Evolutionary conservation across 495 filamentous ascomycete genomes (phyloP), one percentile per base, ranked within the genome.

Genomic region (Penicillium paxilli): DNA sequence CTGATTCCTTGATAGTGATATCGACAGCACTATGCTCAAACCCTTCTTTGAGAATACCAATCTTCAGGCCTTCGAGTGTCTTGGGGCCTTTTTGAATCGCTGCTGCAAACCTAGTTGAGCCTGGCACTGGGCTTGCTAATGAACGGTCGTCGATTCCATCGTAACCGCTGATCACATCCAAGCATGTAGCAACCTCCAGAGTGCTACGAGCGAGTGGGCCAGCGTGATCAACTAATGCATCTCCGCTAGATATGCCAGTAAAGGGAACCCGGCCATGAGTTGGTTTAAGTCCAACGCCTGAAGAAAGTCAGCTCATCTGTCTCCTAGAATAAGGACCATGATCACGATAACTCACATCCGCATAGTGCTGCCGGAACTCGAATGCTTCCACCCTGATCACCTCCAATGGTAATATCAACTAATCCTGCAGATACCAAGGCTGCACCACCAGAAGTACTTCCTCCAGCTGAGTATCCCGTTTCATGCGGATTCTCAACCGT

Each of bases 351-450:
- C 65, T 51, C 59, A 70, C 65, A 69, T 19, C 79, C 79, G 40
- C 75, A 79, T 6, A 77, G 65, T 1, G 77, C 70, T 24, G 79
- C 68, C 0, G 82, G 83, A 2, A 86, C 75, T 14, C 83, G 75
- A 25, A 87, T 79, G 51, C 76, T 81, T 5, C 83, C 83, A n/a
- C 81, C 83, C 55, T 84, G 81, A 54, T 87, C 83, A 5, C 77
- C 77, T 16, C 83, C 83, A 49, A 85, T 80, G 1, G 76, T 75
- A 24, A 85, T 69, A 56, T 85, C 81, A 3, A 81, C 78, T 17
- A 74, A 64, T 12, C 76, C 71, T 1, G 62, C 59, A 5, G 72
- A 72, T 6, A 86, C 81, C 2, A 86, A 72, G 0, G 78, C 78
- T 1, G 71, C 81, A 6, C 74, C 78, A n/a, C 84, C 83, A 33